Evolutionary conservation across 306 rosid species (phyloP), one percentile per base, ranked within the genome.

Genomic region (Castanea crenata): DNA sequence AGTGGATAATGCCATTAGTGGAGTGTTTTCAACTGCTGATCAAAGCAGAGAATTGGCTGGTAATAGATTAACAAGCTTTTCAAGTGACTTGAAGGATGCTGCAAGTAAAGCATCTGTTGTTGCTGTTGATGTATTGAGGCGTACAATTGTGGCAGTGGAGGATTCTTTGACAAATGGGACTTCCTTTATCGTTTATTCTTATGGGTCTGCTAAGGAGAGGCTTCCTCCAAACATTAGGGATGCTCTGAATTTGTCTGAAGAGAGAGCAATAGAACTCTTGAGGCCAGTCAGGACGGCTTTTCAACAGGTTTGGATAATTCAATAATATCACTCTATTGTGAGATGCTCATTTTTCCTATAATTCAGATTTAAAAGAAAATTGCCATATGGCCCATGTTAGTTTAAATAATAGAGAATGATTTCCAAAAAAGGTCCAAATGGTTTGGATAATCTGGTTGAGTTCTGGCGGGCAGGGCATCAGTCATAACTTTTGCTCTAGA

Each of bases 151-250:
- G 52, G 78, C 82, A 6, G 87, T 87, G 76, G 97, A 89, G 90
- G 88, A 89, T 90, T 85, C 92, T 75, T 72, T 95, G 74, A 25
- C 87, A 59, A 89, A 78, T 52, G 97, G 92, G 51, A 87, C 85
- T 83, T 92, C 98, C 23, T 86, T 89, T 58, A 76, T 83, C 67
- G 78, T 87, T 75, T 84, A 86, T 81, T 87, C 93, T 18, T 91
- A 91, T 69, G 92, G 92, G 25, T 87, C 96, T 14, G 90, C 87
- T 83, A 95, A 95, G 88, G 94, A 90, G 55, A 78, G 81, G 56
- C 89, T 92, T 85, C 92, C 99, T 71, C 85, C 88, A 41, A 92
- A 81, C 72, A 75, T 95, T 61, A 90, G 88, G n/a, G 87, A 82
- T 74, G 55, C 91, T 20, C 86, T 95, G 69, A 89, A 85, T 83